Evolutionary conservation across 768 basidiomycete genomes (phyloP), one percentile per base, ranked within the genome.

Genomic region (Boletus vinaceobasis): DNA sequence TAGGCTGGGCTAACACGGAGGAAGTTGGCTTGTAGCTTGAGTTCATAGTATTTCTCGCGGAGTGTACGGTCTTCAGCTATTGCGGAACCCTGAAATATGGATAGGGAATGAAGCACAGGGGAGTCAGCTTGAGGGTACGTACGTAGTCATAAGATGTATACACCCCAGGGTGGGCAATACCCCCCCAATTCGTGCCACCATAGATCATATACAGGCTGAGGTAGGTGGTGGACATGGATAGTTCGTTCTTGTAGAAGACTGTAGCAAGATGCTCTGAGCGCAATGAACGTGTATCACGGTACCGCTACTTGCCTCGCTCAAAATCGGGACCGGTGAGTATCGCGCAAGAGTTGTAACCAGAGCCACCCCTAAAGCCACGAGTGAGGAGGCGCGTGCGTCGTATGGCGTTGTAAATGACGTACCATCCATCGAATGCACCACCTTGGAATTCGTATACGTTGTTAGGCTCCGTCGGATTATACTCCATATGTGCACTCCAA

Each of bases 111-210:
- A 43, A 35, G 27, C 4, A 45, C 5, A 9, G 14, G 39, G 35
- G 5, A 8, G 19, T 46, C 23, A 38, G 35, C 31, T 7, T 1
- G 15, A 29, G 36, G 17, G 15, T 32, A 47, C 67, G 33, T 40
- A 69, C 82, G 54, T 86, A 85, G 59, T 86, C 85, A 60, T 86
- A 86, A 11, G 82, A 83, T 1, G 79, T 77, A 59, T 83, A 83
- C 49, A 77, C 78, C 1, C 81, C 81, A 4, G 83, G 83, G 59
- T 80, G 76, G 1, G 79, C 68, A 1, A 81, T 82, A 39, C 66
- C 66, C 7, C 83, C 84, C 82, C 82, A 84, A 47, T 85, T 84
- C 1, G 84, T 86, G 29, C 84, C 84, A 4, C 84, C 84, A 61
- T 78, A 82, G 9, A 79, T 64, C 85, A 86, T 82, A 59, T 83